Evolutionary conservation across 768 basidiomycete genomes (phyloP).

Genomic region (Terana coerulea): DNA sequence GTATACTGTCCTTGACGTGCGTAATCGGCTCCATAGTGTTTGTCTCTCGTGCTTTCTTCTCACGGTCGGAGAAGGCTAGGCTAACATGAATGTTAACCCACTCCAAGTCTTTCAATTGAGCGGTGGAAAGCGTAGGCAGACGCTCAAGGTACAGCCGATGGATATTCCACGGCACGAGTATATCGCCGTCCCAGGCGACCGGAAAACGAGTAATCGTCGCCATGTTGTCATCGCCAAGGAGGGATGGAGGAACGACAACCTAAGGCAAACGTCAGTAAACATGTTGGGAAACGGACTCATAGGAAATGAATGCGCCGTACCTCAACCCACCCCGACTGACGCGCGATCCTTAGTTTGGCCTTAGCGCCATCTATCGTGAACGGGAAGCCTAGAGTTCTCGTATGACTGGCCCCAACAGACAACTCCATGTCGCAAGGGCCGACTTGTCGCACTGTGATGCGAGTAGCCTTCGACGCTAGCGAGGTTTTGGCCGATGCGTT

Average conservation of each 20-base stretch:
- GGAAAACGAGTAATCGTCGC: background rate
- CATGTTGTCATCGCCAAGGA: background rate
- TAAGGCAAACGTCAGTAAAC: background rate
- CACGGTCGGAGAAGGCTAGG: background rate
- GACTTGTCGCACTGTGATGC: background rate
- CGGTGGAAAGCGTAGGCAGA: background rate
- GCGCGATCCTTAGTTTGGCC: background rate
- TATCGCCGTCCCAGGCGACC: background rate
- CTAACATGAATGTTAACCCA: conserved; percentile 1
- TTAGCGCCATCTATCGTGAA: background rate
- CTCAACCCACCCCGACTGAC: conserved; percentile 6
- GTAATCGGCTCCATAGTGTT: background rate
- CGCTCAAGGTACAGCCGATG: background rate
- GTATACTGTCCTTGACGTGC: background rate
- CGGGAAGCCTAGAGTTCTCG: background rate
- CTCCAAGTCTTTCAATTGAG: background rate
- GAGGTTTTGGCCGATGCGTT: background rate
- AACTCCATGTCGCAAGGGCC: background rate
- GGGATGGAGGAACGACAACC: background rate
- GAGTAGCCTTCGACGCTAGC: background rate
- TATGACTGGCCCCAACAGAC: background rate
- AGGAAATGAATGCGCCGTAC: background rate
- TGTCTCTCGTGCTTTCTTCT: background rate
- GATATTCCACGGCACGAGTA: background rate
- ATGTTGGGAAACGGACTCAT: background rate